These are phyloP conservation scores for Wickerhamiella musiphila DNA, from an alignment of 805 yeast genomes.

Conservation along the genomic window DNA sequence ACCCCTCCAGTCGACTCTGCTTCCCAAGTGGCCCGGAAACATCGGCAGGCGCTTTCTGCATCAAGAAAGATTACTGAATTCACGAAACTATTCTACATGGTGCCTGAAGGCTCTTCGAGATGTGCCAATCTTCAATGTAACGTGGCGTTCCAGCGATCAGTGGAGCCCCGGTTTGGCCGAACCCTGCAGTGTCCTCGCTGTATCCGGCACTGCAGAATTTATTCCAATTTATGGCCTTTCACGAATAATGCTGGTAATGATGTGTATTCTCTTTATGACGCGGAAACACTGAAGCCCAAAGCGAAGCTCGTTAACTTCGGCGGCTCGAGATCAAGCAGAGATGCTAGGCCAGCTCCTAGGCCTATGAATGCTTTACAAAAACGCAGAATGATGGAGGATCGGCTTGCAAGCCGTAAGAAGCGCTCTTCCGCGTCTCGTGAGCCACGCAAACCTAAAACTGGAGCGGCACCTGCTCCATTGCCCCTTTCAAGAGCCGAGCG, in stretches of 20 bases:
- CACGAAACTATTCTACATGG: background rate
- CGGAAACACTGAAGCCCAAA: background rate
- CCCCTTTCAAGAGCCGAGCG: background rate
- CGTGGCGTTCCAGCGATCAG: slow-evolving; percentile 5
- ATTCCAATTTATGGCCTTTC: slow-evolving; percentile 18
- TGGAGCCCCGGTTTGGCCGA: slow-evolving; percentile 9
- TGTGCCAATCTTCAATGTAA: slow-evolving; percentile 8
- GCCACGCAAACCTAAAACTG: background rate
- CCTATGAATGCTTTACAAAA: slow-evolving; percentile 7
- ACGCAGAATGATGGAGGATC: slow-evolving; percentile 4
- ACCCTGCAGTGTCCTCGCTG: slow-evolving; percentile 17
- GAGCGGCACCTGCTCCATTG: background rate
- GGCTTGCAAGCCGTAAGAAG: background rate
- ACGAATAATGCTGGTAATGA: background rate
- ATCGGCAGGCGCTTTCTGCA: too few species aligned
- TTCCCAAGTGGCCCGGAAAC: too few species aligned
- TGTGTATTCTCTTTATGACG: background rate
- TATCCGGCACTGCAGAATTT: slow-evolving; percentile 19
- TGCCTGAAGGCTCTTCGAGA: background rate
- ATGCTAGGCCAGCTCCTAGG: slow-evolving; percentile 3
- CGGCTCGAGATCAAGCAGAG: too few species aligned
- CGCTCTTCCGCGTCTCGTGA: too few species aligned
- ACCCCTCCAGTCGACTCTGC: too few species aligned
- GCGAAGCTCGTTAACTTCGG: background rate
- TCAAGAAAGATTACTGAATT: too few species aligned